These are phyloP conservation scores for Apiospora hydei DNA, from an alignment of 2,329 filamentous ascomycete genomes.

Conservation along the genomic window DNA sequence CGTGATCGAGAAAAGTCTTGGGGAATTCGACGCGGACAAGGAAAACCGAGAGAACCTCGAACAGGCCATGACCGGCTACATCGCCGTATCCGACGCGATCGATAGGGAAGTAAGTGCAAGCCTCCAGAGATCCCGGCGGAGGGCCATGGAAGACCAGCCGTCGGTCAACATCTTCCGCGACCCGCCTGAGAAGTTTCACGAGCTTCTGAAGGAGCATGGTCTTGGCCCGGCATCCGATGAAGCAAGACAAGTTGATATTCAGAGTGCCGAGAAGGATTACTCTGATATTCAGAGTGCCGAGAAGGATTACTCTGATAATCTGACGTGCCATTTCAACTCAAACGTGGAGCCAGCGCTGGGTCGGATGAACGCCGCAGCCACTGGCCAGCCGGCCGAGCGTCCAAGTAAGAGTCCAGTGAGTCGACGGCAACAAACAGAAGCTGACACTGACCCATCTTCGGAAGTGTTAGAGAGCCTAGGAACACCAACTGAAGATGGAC, in stretches of 20 bases:
- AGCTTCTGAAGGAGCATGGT: background rate
- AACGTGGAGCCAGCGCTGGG: conserved; percentile 41
- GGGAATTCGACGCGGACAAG: conserved; percentile 47
- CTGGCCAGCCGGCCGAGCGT: conserved; percentile 30
- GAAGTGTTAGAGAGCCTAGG: conserved; percentile 56
- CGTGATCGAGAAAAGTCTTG: conserved; percentile 44
- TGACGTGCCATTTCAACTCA: conserved; percentile 34
- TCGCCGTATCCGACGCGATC: conserved; percentile 39
- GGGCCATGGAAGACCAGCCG: conserved; percentile 27
- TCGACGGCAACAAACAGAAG: conserved; percentile 27
- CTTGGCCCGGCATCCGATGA: conserved; percentile 17
- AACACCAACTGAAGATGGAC: conserved; percentile 41
- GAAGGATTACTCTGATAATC: conserved; percentile 35
- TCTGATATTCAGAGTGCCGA: conserved; percentile 35
- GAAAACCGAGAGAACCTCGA: conserved; percentile 40
- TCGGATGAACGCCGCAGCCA: conserved; percentile 30
- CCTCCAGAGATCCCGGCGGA: conserved; percentile 30
- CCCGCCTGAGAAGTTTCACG: background rate
- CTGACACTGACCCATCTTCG: conserved; percentile 49
- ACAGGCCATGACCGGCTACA: conserved; percentile 39
- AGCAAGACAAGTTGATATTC: conserved; percentile 31
- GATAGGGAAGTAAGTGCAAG: conserved; percentile 34
- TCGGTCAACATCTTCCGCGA: conserved; percentile 23
- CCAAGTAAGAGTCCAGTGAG: conserved; percentile 25
- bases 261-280: conserved; percentile 36